phyloP scores from a whole-genome alignment of 257 asterid species.

The Rehmannia glutinosa region DNA sequence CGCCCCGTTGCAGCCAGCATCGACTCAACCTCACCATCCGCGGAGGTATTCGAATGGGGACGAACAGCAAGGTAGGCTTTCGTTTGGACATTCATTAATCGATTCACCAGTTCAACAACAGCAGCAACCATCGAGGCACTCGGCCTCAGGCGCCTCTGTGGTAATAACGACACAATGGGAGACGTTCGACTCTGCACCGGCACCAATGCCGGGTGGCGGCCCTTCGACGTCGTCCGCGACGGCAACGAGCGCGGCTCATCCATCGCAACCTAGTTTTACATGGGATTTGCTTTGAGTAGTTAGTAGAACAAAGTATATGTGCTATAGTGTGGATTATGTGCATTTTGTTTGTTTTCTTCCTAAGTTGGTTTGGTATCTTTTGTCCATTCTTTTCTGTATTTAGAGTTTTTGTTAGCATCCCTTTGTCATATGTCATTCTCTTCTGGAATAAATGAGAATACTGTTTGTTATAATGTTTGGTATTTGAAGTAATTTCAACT shows the following conservation, averaged over 20 bases:
- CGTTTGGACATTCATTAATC: slow-evolving; percentile 29
- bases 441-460: slow-evolving; percentile 41
- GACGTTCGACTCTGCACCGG: slow-evolving; percentile 65
- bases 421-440: slow-evolving; percentile 29
- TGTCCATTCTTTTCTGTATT: slow-evolving; percentile 63
- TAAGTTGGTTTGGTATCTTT: slow-evolving; percentile 33
- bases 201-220: slow-evolving; percentile 9
- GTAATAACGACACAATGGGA: slow-evolving; percentile 95
- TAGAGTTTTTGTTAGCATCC: slow-evolving; percentile 45
- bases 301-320: slow-evolving; percentile 19
- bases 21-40: slow-evolving; percentile 3
- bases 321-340: slow-evolving; percentile 25
- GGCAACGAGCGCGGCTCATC: slow-evolving; percentile 15
- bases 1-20: background rate
- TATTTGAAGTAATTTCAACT: slow-evolving; percentile 4
- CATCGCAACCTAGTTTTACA: slow-evolving; percentile 48
- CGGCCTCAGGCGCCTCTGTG: slow-evolving; percentile 49
- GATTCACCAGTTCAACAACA: slow-evolving; percentile 26
- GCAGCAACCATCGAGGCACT: slow-evolving; percentile 40
- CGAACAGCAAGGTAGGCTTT: slow-evolving; percentile 27
- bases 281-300: slow-evolving; percentile 67
- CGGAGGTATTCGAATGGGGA: slow-evolving; percentile 21
- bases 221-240: slow-evolving; percentile 28
- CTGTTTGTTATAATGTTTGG: background rate
- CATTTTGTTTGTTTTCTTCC: slow-evolving; percentile 15